phyloP scores from a whole-genome alignment of 805 yeast species.

The Lipomyces mesembrius region DNA sequence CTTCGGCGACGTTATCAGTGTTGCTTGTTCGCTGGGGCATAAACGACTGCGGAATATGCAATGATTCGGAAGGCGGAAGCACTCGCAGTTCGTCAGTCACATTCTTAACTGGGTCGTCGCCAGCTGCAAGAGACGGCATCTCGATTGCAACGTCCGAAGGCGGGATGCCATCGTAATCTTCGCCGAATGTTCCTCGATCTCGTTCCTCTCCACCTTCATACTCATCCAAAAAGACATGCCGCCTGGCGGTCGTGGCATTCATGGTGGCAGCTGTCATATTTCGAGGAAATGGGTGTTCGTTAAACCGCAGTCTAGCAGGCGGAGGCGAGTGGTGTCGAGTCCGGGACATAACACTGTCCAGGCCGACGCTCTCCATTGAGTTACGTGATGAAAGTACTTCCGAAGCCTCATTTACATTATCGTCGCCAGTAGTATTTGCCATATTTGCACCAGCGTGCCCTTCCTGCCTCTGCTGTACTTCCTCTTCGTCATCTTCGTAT shows the following conservation, averaged over 20 bases:
- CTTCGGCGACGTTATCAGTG: constrained; percentile 7
- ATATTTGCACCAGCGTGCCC: not conserved
- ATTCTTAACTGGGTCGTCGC: not conserved
- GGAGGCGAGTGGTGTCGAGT: constrained; percentile 28
- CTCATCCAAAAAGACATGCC: constrained; percentile 15
- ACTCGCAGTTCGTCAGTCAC: not conserved
- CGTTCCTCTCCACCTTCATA: constrained; percentile 10
- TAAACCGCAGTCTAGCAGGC: constrained; percentile 32
- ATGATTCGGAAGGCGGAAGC: not conserved
- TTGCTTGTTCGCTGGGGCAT: not conserved
- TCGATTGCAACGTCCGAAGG: not conserved
- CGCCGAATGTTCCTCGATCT: not conserved
- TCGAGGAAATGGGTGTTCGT: constrained; percentile 34
- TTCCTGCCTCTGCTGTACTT: not conserved
- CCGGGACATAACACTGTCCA: constrained; percentile 32
- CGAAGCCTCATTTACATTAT: constrained; percentile 6
- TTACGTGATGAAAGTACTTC: constrained; percentile 22
- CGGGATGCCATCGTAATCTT: not conserved
- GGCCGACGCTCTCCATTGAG: constrained; percentile 36
- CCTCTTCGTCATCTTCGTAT: constrained; percentile 26
- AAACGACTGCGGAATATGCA: not conserved
- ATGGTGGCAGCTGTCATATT: constrained; percentile 36
- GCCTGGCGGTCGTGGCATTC: constrained; percentile 19
- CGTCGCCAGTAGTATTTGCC: constrained; percentile 2
- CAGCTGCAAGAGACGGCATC: not conserved